Evolutionary conservation across 495 filamentous ascomycete genomes (phyloP), one percentile per base, ranked within the genome.

Genomic region (Lineolata rhizophorae): DNA sequence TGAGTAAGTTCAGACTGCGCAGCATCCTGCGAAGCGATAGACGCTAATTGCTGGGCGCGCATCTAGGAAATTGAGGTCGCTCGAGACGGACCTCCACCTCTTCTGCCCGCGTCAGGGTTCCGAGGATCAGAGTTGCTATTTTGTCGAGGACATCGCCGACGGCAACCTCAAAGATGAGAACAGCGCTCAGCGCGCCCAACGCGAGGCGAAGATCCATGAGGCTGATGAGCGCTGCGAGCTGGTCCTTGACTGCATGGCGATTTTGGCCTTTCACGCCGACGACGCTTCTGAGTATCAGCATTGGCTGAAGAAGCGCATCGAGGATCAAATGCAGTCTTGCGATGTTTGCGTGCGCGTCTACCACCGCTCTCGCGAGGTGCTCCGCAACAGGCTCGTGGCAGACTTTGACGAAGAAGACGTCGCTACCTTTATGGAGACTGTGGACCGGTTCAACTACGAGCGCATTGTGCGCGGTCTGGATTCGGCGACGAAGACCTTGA

Each of bases 321-420:
- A 65, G 29, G 48, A 52, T 2, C 52, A 66, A 16, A 56, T 94
- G 22, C 65, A 55, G 18, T 64, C 55, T 21, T 94, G 84, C 53
- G 75, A 90, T 40, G 57, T 67, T 25, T 94, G 84, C 48, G 71
- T 82, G 35, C 66, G 67, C 22, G 66, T 70, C 25, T 94, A 83
- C 54, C 79, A 94, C 53, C 72, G 65, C 29, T 65, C 64, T 13
- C 72, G 73, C 45, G 60, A 63, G 36, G 59, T 55, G 40, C 61
- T 78, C 38, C 55, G 74, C 37, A 62, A 70, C 26, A 54, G 62
- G 16, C 54, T 85, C 12, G 58, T 63, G 43, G 57, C 62, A 57
- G 61, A 45, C 49, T 43, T 4, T 32, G 35, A 21, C 25, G 28
- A 31, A 5, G 34, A 27, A 11, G 6, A 9, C 11, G 26, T 18